Evolutionary conservation across 2,329 filamentous ascomycete species (phyloP), one percentile per base, ranked within the genome.

Genomic region (Pyricularia pennisetigena): DNA sequence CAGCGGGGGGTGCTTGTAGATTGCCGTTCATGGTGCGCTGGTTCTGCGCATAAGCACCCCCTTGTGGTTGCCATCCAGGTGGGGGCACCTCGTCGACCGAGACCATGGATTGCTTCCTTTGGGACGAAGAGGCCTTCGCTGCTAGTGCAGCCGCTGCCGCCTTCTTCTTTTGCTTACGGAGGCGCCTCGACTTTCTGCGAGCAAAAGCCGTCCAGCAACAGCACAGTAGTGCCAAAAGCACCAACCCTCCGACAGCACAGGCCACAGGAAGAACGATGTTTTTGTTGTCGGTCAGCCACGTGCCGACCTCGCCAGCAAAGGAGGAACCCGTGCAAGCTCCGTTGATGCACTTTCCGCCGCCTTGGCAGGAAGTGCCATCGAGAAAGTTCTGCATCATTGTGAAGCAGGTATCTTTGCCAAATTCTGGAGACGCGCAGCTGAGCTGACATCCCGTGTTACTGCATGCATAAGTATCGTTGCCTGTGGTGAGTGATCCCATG

Each of bases 281-380:
- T 78, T 91, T 91, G 81, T 98, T 89, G 71, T 88, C 79, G 29
- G 86, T 80, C 76, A 98, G 88, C 90, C 93, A 97, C 70, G 84
- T 84, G 68, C 81, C 82, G 71, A 96, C 88, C 78, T 93, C 88
- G 70, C 88, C 89, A 72, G 83, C 83, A 1, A 91, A 84, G 30
- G 86, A 89, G 49, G 87, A 82, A 70, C 92, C 94, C 73, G 85
- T 78, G 79, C 95, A 99, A 72, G 83, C 80, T 62, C 95, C 95
- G 73, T 94, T 94, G 67, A 78, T 76, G 78, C 95, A 99, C 68
- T 82, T 83, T 7, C 95, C 95, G 68, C 92, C 92, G 23, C 90
- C 91, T 67, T 88, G 85, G 76, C 95, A 99, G 1, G 86, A 81
- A 0, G 95, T 98, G 23, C 95, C 95, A 75, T 99, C 95, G 32